Percentiles rank a stretch among this genome's conserved stretches.
Conservation (phyloP, 768 basidiomycete genomes). For the Tulasnella sp. region DNA sequence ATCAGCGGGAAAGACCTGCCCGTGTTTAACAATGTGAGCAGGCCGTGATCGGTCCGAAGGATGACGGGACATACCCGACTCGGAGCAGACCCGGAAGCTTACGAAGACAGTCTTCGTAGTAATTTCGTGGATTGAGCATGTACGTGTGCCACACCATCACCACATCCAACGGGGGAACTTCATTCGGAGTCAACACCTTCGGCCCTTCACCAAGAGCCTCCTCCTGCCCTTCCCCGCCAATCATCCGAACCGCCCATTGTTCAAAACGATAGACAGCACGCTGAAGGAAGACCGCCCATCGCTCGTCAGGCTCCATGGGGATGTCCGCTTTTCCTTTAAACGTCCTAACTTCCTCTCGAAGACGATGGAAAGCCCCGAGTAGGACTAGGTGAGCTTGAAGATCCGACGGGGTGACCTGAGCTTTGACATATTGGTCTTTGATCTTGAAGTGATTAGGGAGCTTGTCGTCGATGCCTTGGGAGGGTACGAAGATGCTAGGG, state of each 20-base stretch:
- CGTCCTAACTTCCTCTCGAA: slow-evolving; percentile 16
- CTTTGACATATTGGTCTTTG: background rate
- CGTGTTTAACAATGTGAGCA: too few species aligned
- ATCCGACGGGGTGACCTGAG: slow-evolving; percentile 7
- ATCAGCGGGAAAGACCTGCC: slow-evolving; percentile 20
- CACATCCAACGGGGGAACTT: slow-evolving; percentile 25
- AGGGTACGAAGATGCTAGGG: background rate
- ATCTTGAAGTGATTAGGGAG: background rate
- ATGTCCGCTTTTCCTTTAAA: background rate
- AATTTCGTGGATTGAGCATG: slow-evolving; percentile 23
- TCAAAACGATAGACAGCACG: slow-evolving; percentile 23
- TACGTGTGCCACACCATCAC: slow-evolving; percentile 24
- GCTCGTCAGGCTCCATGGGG: slow-evolving; percentile 20
- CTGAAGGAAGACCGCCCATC: slow-evolving; percentile 23
- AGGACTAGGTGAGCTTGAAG: slow-evolving; percentile 24
- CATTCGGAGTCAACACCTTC: background rate
- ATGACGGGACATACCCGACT: background rate
- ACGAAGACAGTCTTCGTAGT: slow-evolving; percentile 23
- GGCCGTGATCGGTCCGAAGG: background rate
- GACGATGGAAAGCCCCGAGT: slow-evolving; percentile 24
- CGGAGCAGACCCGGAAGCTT: background rate
- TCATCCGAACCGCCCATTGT: slow-evolving; percentile 13
- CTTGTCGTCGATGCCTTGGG: background rate
- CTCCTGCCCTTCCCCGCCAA: background rate
- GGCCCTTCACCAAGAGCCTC: background rate